phyloP scores from a whole-genome alignment of 2,329 filamentous ascomycete species.

The Lecanicillium sp. region DNA sequence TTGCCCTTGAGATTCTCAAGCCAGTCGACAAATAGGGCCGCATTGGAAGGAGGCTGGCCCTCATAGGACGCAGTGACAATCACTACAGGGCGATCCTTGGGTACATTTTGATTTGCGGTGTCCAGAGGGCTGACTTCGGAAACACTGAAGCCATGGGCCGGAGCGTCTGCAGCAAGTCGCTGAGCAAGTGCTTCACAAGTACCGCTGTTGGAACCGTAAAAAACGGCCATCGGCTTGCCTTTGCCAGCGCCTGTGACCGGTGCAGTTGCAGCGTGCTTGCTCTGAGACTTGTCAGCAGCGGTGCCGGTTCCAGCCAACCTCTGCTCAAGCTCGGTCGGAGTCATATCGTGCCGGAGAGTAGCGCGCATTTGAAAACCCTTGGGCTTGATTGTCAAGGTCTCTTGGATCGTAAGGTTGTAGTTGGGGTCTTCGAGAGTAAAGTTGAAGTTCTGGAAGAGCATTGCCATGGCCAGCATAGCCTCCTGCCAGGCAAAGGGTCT shows the following conservation, averaged over 20 bases:
- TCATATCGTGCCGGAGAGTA: constrained; percentile 39
- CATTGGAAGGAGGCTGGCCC: constrained; percentile 66
- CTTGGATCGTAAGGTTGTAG: constrained; percentile 47
- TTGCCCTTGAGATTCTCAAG: constrained; percentile 43
- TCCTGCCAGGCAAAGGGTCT: constrained; percentile 71
- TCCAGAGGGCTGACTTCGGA: constrained; percentile 49
- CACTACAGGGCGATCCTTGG: constrained; percentile 52
- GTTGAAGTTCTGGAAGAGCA: constrained; percentile 65
- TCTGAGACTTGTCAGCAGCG: constrained; percentile 6
- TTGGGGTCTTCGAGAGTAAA: constrained; percentile 52
- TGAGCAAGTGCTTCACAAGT: constrained; percentile 66
- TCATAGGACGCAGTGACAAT: constrained; percentile 67
- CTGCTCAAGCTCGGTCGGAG: constrained; percentile 36
- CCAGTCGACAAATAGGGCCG: constrained; percentile 60
- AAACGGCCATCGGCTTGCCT: constrained; percentile 48
- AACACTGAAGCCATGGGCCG: constrained; percentile 50
- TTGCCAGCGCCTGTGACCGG: constrained; percentile 3
- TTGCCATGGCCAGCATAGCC: constrained; percentile 49
- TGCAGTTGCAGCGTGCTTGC: neutral
- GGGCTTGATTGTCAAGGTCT: constrained; percentile 54
- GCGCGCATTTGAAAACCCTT: constrained; percentile 56
- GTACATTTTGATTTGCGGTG: constrained; percentile 49
- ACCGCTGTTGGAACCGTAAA: constrained; percentile 67
- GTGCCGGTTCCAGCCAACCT: constrained; percentile 27
- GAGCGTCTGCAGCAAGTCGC: constrained; percentile 50